Conservation (phyloP, 495 filamentous ascomycete species). For the Geoglossum glabrum region DNA sequence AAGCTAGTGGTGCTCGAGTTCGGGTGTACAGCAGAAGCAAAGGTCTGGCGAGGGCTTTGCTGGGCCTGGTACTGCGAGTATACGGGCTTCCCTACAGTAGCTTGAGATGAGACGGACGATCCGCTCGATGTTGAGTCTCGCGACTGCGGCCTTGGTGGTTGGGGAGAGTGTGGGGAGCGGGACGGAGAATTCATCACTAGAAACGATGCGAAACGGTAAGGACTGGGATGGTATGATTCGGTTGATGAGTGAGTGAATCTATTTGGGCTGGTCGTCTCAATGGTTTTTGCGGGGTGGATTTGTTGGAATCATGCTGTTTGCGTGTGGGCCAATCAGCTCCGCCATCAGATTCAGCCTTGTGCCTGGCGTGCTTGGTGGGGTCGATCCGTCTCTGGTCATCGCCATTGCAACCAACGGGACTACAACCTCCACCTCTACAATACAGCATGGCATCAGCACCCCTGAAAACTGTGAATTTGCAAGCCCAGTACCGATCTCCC, state of each 20-base stretch:
- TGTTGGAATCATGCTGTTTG: too few species aligned
- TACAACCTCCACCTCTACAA: neutral
- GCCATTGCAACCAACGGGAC: neutral
- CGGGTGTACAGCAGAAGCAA: neutral
- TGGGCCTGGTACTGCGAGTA: neutral
- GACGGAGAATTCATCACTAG: neutral
- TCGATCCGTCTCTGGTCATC: neutral
- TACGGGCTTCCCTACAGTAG: conserved; percentile 1
- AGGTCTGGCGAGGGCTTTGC: neutral
- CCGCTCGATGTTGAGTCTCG: conserved; percentile 11
- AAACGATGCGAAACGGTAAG: neutral
- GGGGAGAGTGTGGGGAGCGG: neutral
- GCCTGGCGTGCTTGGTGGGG: too few species aligned
- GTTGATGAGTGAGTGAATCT: neutral
- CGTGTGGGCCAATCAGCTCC: neutral
- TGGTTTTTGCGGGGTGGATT: too few species aligned
- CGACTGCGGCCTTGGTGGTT: conserved; percentile 1
- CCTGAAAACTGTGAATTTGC: neutral
- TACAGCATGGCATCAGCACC: neutral
- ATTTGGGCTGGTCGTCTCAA: too few species aligned
- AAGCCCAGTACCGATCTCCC: neutral
- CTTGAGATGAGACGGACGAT: conserved; percentile 11
- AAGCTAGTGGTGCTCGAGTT: neutral
- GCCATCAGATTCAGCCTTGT: too few species aligned
- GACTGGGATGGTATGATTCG: neutral